phyloP scores from a whole-genome alignment of 139 green algal species.

The Diplosphaera chodatii region DNA sequence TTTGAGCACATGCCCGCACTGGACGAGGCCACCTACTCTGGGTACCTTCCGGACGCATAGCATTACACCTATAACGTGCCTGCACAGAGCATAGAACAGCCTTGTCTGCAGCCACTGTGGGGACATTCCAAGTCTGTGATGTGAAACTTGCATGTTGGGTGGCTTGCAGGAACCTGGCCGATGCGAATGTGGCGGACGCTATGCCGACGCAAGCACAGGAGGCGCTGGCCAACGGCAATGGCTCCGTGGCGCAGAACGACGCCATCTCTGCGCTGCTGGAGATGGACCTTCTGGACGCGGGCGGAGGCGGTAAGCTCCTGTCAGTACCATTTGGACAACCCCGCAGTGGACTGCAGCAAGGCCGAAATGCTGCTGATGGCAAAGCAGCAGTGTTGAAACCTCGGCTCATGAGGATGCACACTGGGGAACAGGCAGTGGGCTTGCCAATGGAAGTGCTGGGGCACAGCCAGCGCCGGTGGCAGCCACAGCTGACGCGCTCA shows the following conservation, averaged over 20 bases:
- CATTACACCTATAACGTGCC: too few relatives aligned
- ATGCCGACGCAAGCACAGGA: slow-evolving; percentile 21
- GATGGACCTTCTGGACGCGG: slow-evolving; percentile 21
- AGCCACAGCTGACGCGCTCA: slow-evolving; percentile 9
- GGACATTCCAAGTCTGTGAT: too few relatives aligned
- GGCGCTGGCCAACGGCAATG: slow-evolving; percentile 8
- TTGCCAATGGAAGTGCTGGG: not conserved
- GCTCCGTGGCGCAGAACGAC: slow-evolving; percentile 2
- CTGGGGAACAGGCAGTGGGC: too few relatives aligned
- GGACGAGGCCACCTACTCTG: slow-evolving; percentile 67
- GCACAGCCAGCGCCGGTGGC: not conserved
- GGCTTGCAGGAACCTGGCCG: not conserved
- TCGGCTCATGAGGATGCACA: too few relatives aligned
- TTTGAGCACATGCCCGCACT: slow-evolving; percentile 91
- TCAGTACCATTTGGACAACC: too few relatives aligned
- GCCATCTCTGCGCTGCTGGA: slow-evolving; percentile 42
- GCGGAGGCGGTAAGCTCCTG: not conserved
- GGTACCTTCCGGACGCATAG: not conserved
- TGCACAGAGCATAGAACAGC: too few relatives aligned
- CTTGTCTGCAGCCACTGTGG: too few relatives aligned
- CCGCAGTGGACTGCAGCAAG: too few relatives aligned
- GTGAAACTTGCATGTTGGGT: too few relatives aligned
- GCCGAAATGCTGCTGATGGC: too few relatives aligned
- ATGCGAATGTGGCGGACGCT: slow-evolving; percentile 11
- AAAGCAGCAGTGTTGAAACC: too few relatives aligned